Evolutionary conservation across 768 basidiomycete species (phyloP), one percentile per base, ranked within the genome.

Genomic region (Phylloporus scabripes): DNA sequence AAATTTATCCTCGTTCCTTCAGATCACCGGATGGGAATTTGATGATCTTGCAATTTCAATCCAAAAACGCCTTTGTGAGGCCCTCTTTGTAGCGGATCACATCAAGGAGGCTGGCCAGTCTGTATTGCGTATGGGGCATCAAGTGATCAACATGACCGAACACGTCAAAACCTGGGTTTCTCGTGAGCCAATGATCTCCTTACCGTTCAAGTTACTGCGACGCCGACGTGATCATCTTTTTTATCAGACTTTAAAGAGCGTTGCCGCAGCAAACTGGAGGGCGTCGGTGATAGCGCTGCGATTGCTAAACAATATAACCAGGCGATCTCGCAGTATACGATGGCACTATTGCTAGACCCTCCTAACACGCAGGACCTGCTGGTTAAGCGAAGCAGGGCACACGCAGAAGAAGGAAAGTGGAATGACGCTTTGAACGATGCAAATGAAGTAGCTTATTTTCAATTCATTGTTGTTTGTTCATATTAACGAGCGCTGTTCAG

Each of bases 21-120:
- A 55, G 54, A 49, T 55, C 32, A 39, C 17, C 1, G 54, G 54
- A 4, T 52, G 51, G 54, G 24, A 32, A 1, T 55, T 52, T 26
- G 41, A 55, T 6, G 8, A 18, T 36, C 24, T 52, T 5, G n/a
- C 24, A 7, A 26, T 26, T 7, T 7, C 24, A 7, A 26, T 26
- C 7, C 24, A 26, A 26, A 5, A 26, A 26, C 24, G 24, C 24
- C 24, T 26, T 7, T 26, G 24, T 26, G 24, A 26, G 7, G 24
- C 24, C 24, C 17, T 49, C 5, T 31, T 31, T 1, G 9, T 44
- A 1, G 29, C 21, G 0, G 24, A 44, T 21, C 43, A 24, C 18
- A 26, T 7, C 1, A 20, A 38, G 18, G 46, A 54, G 10, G 55
- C 46, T 5, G n/a, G 34, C 7, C 26, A 42, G 9, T 17, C 14